Percentiles rank a stretch among this genome's conserved stretches.
Evolutionary conservation across 208 protist genomes (phyloP).

Genomic region (Acanthamoeba divionensis): DNA sequence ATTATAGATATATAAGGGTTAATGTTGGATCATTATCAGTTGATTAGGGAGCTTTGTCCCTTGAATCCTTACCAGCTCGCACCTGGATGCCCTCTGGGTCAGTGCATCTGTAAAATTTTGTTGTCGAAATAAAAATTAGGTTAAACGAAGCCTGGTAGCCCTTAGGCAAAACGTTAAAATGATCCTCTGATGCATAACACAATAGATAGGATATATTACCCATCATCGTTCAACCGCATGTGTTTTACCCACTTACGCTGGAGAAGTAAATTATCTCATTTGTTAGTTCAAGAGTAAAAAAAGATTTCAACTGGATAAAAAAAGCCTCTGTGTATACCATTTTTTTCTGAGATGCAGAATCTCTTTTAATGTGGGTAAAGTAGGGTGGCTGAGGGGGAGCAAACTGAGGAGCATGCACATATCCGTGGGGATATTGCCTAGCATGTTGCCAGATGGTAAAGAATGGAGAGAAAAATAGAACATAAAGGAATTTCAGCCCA

Average conservation of each 20-base stretch:
- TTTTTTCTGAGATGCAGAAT: no score
- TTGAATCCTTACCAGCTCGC: no score
- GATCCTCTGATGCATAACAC: no score
- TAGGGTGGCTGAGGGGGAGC: not conserved
- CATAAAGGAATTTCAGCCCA: no score
- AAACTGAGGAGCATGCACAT: not conserved
- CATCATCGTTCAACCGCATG: not conserved
- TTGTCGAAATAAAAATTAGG: no score
- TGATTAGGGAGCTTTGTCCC: no score
- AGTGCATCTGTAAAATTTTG: no score
- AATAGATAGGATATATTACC: no score
- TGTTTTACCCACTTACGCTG: not conserved
- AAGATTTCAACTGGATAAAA: not conserved
- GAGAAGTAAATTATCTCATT: not conserved
- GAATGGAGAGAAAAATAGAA: no score
- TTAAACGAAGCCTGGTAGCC: no score
- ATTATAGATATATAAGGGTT: not conserved
- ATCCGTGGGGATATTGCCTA: not conserved
- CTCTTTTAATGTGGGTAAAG: not conserved
- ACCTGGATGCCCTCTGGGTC: not conserved
- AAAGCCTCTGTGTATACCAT: not conserved
- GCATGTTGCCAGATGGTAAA: not conserved
- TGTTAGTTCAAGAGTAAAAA: not conserved
- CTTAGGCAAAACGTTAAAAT: no score
- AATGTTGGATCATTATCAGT: no score